Percentiles rank a stretch among this genome's conserved stretches.
Conservation (phyloP, 495 filamentous ascomycete genomes). For the Aspergillus indologenus region DNA sequence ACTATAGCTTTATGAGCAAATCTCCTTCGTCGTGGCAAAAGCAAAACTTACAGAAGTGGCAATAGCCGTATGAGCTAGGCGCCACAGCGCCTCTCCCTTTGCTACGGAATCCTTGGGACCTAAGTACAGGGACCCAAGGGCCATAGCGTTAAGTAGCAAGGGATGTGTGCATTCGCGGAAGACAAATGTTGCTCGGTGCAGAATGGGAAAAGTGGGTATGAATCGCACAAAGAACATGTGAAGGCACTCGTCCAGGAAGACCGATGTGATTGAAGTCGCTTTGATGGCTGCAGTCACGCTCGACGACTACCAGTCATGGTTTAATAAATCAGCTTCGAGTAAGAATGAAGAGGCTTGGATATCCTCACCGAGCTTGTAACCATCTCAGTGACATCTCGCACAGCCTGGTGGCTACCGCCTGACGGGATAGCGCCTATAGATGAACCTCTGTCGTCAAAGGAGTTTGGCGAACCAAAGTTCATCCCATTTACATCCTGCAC, state of each 20-base stretch:
- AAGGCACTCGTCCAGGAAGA: slow-evolving; percentile 48
- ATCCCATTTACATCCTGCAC: slow-evolving; percentile 35
- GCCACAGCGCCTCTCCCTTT: slow-evolving; percentile 48
- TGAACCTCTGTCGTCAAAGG: slow-evolving; percentile 37
- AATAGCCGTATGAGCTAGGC: slow-evolving; percentile 46
- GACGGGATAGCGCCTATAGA: slow-evolving; percentile 40
- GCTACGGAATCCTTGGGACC: slow-evolving; percentile 44
- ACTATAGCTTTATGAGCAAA: slow-evolving; percentile 21
- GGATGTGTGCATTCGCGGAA: slow-evolving; percentile 49
- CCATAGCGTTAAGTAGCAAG: slow-evolving; percentile 47
- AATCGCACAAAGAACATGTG: slow-evolving; percentile 52
- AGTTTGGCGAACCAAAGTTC: slow-evolving; percentile 34
- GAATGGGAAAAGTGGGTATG: slow-evolving; percentile 48
- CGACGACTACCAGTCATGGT: slow-evolving; percentile 31
- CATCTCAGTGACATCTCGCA: slow-evolving; percentile 49
- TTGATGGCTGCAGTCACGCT: slow-evolving; percentile 47
- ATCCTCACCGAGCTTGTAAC: slow-evolving; percentile 43
- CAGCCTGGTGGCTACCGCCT: slow-evolving; percentile 45
- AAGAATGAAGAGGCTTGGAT: not conserved
- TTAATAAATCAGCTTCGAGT: slow-evolving; percentile 5
- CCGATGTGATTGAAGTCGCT: slow-evolving; percentile 45
- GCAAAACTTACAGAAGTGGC: slow-evolving; percentile 38
- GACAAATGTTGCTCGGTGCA: slow-evolving; percentile 48
- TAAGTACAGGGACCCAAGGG: slow-evolving; percentile 48
- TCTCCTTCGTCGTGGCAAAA: not conserved